These are phyloP conservation scores for Macrolepiota albuminosa DNA, from an alignment of 768 basidiomycete genomes.

Conservation along the genomic window DNA sequence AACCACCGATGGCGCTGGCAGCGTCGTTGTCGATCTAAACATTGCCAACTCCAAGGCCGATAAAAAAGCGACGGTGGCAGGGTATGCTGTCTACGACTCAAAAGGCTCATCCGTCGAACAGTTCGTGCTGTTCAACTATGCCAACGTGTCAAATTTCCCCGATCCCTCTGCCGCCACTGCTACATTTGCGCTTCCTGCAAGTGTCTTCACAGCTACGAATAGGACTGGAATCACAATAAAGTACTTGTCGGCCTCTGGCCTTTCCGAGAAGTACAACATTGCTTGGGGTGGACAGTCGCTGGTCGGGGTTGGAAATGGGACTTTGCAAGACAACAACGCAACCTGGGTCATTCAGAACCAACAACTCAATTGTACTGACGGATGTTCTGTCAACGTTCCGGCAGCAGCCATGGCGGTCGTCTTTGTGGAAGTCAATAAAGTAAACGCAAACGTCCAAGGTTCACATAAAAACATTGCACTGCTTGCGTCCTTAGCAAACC, in stretches of 20 bases:
- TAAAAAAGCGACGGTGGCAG: conserved; percentile 35
- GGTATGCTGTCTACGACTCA: conserved; percentile 60
- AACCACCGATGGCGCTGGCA: conserved; percentile 31
- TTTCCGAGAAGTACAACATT: conserved; percentile 48
- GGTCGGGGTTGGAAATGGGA: conserved; percentile 36
- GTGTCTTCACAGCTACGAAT: conserved; percentile 17
- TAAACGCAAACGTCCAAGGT: neutral
- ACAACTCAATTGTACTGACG: conserved; percentile 34
- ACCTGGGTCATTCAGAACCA: conserved; percentile 33
- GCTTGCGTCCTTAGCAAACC: neutral
- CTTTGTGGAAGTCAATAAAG: conserved; percentile 21
- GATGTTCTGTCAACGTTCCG: conserved; percentile 43
- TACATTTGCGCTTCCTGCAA: conserved; percentile 34
- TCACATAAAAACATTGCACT: neutral
- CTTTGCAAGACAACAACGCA: conserved; percentile 23
- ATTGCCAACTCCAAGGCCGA: conserved; percentile 32
- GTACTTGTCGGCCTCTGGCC: conserved; percentile 42
- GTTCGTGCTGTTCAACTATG: conserved; percentile 48
- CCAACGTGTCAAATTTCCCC: conserved; percentile 33
- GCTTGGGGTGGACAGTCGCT: conserved; percentile 58
- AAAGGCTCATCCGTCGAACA: conserved; percentile 34
- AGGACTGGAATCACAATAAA: conserved; percentile 33
- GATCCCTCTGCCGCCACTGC: conserved; percentile 33
- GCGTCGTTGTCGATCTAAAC: conserved; percentile 41
- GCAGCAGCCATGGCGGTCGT: conserved; percentile 47